Base-by-base conservation (phyloP, 495 filamentous ascomycete species). In the Penicillium odoratum region DNA sequence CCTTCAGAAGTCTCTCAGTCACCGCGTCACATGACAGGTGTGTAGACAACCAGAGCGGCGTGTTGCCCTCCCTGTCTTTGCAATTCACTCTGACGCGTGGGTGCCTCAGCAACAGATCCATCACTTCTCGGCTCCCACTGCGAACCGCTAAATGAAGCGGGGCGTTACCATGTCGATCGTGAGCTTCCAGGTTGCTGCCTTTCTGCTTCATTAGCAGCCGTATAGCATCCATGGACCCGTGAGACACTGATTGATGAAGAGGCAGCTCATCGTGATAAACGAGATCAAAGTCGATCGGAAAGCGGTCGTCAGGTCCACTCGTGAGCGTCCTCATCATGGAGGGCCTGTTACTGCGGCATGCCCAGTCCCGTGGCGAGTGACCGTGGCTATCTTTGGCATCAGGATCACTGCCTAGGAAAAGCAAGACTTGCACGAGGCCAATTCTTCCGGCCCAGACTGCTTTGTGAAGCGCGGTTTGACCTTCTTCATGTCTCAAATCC, bases 31-130 rank as follows among this genome's bases (percentile, higher is more conserved):
- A 53, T 29, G 26, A 58, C 40, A 46, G 47, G 47, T 54, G 38
- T 55, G 38, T 58, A 38, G 55, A 57, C 15, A 62, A 30, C 55
- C 26, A 62, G 40, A 62, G 51, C 13, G 51, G 55, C 46, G 55
- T 62, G 44, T 62, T 62, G 3, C 55, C 42, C 44, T 51, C 5
- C 38, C 48, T 51, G 15, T 57, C 56, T 55, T 9, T 45, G 18
- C 31, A 55, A 40, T 62, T 58, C 4, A 58, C n/a, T 6, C 48
- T 44, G 16, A n/a, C 21, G 16, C n/a, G 8, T 3, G 28, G 40
- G 28, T 62, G 26, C 18, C 40, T 42, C 18, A 62, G 38, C 28
- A 62, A 51, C 26, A 62, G 34, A 48, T 58, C 25, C 15, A 62
- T 43, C 15, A 52, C 16, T 55, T 53, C 51, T 8, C n/a, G 42